These are phyloP conservation scores for Zymoseptoria brevis DNA, from an alignment of 2,329 filamentous ascomycete species.

Conservation along the genomic window DNA sequence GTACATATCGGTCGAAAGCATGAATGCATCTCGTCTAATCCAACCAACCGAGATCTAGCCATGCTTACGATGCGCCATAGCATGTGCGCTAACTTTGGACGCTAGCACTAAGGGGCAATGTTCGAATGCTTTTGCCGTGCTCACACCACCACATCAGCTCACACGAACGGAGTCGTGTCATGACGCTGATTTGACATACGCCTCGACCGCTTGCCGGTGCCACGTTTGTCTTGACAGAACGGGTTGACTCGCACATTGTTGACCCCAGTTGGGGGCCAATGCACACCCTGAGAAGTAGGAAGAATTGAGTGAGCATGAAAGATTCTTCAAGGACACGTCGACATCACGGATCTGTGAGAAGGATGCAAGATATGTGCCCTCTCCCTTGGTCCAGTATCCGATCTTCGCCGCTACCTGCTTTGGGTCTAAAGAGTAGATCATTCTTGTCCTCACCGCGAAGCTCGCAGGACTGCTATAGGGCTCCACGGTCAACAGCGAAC, in stretches of 20 bases:
- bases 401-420: neutral
- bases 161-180: neutral
- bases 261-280: neutral
- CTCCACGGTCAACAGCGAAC: neutral
- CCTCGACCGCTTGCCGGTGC: neutral
- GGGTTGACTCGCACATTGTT: neutral
- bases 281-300: neutral
- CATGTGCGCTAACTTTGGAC: neutral
- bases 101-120: neutral
- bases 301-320: neutral
- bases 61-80: neutral
- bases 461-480: neutral
- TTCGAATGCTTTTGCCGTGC: neutral
- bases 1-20: neutral
- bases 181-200: neutral
- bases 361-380: neutral
- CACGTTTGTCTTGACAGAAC: neutral
- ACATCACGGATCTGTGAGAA: neutral
- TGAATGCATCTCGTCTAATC: neutral
- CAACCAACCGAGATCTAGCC: neutral
- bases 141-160: neutral
- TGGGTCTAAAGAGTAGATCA: neutral
- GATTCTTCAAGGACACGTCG: neutral
- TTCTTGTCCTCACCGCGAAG: neutral
- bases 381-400: neutral